Base-by-base conservation (phyloP, 1,284 basidiomycete genomes). In the Leccinum subspadiceum region DNA sequence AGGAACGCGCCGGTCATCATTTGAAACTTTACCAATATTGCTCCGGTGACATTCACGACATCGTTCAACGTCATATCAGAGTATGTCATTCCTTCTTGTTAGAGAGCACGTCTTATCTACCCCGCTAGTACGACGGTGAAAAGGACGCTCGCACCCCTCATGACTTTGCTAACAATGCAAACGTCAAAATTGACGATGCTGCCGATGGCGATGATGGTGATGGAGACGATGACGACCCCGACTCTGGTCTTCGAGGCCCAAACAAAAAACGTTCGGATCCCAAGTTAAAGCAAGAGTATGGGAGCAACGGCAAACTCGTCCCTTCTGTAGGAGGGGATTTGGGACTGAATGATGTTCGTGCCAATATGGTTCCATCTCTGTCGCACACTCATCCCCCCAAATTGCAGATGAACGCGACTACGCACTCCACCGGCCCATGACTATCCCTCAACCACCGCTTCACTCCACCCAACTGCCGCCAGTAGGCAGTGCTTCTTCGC, bases 11-110 rank as follows among this genome's bases (percentile, higher is more conserved):
- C 35, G 80, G 81, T 17, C 81, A 83, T 64, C 81, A 83, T 70
- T 65, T 81, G 58, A 87, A 87, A 74, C 78, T 87, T 2, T 85
- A 84, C 70, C 84, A 87, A 70, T 87, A 86, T 67, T 81, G 81
- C 62, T 84, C 83, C 8, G 75, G 79, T 9, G 81, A 85, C 67
- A 78, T 83, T 54, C 78, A 81, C 58, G 75, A 78, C 61, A 80
- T 83, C 60, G 78, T 83, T 22, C 76, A 81, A 62, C 75, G 81
- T 44, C 82, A 83, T 66, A 57, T 82, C 50, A 72, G 75, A 61
- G 81, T 81, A 66, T 49, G 79, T 73, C 48, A 8, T 13, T 24
- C 31, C 8, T 4, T 8, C 2, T 53, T 4, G 2, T 41, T 31
- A 2, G 29, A 29, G 17, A 37, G 15, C 24, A 2, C 29, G 29